Evolutionary conservation across 1,284 basidiomycete genomes (phyloP), one percentile per base, ranked within the genome.

Genomic region (Ceratorhiza oryzae-sativae): DNA sequence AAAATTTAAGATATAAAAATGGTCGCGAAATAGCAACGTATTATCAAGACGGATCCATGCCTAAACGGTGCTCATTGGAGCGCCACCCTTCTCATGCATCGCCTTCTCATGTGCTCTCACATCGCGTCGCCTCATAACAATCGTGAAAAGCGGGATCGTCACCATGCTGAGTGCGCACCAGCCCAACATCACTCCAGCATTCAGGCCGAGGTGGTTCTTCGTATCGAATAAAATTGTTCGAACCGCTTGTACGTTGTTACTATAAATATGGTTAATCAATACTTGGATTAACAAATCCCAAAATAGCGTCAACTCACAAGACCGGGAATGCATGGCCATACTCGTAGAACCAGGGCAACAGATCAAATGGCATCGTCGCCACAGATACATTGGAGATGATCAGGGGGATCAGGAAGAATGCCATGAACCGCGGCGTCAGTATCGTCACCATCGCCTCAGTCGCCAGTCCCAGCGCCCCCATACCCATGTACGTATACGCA

Each of bases 211-310:
- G 42, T 82, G 78, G 74, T 82, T 82, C 71, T 81, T 79, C 8
- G 84, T 86, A 76, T 84, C 76, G 80, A 86, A 86, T 73, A 86
- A 80, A 77, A 86, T 82, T 25, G 83, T 83, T 20, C 84, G 80
- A 27, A 68, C 39, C 20, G 65, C 65, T 46, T 68, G 65, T 1
- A 41, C 30, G 39, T 56, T 68, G n/a, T 68, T 68, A 30, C 65
- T 68, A 39, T 13, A 25, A 36, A 32, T 23, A 3, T 3, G 1
- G 13, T 13, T n/a, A 25, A 23, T 55, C 12, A 55, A 30, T 15
- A 20, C 8, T 23, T 15, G 20, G 20, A 3, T 12, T 27, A 15
- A 32, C 12, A n/a, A n/a, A n/a, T n/a, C n/a, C n/a, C n/a, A n/a
- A 81, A 81, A 0, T 77, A 76, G 59, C 82, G 36, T 39, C 13